These are phyloP conservation scores for Bodo saltans DNA, from an alignment of 78 protist species.

Conservation along the genomic window DNA sequence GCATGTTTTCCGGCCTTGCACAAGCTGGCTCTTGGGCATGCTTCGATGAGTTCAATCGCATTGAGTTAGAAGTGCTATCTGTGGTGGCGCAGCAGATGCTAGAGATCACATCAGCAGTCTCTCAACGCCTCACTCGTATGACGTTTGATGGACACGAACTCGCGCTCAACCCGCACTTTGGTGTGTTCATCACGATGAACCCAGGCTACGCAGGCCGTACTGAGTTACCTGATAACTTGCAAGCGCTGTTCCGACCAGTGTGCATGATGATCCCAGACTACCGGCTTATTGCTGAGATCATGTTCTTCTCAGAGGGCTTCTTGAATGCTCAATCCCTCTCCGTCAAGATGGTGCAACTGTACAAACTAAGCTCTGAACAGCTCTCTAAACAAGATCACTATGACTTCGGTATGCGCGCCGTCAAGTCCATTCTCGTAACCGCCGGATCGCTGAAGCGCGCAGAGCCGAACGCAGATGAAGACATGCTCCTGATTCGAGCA, in stretches of 20 bases:
- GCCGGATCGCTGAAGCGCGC: slow-evolving; percentile 28
- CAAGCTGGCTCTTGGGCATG: slow-evolving; percentile 70
- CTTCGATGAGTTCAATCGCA: slow-evolving; percentile 56
- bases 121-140: neutral
- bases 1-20: slow-evolving; percentile 71
- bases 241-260: slow-evolving; percentile 75
- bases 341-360: slow-evolving; percentile 49
- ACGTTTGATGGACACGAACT: slow-evolving; percentile 32
- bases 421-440: slow-evolving; percentile 69
- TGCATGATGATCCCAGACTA: slow-evolving; percentile 90
- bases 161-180: slow-evolving; percentile 29
- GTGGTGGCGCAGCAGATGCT: neutral
- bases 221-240: slow-evolving; percentile 64
- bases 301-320: slow-evolving; percentile 67
- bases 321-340: slow-evolving; percentile 38
- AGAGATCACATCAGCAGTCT: neutral
- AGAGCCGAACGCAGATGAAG: neutral
- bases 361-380: slow-evolving; percentile 59
- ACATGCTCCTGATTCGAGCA: slow-evolving; percentile 46
- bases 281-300: slow-evolving; percentile 65
- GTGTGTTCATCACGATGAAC: slow-evolving; percentile 84
- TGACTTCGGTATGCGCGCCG: slow-evolving; percentile 76
- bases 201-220: slow-evolving; percentile 84
- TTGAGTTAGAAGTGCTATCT: slow-evolving; percentile 56
- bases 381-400: slow-evolving; percentile 70